A percentile compares a stretch with the other conserved stretches of the same genome.
phyloP scores from a whole-genome alignment of 345 rosid genomes.

The Citrus cavaleriei region DNA sequence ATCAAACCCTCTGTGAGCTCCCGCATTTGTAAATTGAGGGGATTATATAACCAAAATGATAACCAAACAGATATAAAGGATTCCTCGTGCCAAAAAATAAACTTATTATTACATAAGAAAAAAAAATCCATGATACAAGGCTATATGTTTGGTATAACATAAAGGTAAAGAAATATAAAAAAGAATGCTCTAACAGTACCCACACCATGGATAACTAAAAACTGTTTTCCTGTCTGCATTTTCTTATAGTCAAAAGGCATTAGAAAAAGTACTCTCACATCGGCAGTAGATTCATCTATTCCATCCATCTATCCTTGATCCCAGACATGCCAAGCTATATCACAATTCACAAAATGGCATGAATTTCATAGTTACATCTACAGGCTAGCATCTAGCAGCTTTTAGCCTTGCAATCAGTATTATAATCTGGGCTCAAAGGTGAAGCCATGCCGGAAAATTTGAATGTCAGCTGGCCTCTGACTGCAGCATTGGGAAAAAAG shows the following conservation, averaged over 20 bases:
- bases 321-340: constrained; percentile 9
- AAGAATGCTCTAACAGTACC: constrained; percentile 40
- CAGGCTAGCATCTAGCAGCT: neutral
- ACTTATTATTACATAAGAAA: constrained; percentile 8
- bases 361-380: constrained; percentile 21
- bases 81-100: neutral
- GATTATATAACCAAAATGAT: neutral
- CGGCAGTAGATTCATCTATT: neutral
- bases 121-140: constrained; percentile 15
- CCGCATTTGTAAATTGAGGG: neutral
- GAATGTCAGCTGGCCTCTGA: constrained; percentile 59
- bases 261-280: constrained; percentile 16
- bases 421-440: neutral
- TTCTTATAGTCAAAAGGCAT: constrained; percentile 11
- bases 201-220: constrained; percentile 26
- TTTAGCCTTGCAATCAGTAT: constrained; percentile 8
- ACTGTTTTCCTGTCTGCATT: constrained; percentile 17
- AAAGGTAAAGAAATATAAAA: constrained; percentile 17
- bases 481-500: constrained; percentile 81
- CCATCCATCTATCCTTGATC: constrained; percentile 7
- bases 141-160: constrained; percentile 23
- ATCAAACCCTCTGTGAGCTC: neutral
- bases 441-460: constrained; percentile 5
- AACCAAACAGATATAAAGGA: neutral
- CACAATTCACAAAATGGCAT: constrained; percentile 1